Base-by-base conservation (phyloP, 2,329 filamentous ascomycete genomes). In the Microsporum audouinii region DNA sequence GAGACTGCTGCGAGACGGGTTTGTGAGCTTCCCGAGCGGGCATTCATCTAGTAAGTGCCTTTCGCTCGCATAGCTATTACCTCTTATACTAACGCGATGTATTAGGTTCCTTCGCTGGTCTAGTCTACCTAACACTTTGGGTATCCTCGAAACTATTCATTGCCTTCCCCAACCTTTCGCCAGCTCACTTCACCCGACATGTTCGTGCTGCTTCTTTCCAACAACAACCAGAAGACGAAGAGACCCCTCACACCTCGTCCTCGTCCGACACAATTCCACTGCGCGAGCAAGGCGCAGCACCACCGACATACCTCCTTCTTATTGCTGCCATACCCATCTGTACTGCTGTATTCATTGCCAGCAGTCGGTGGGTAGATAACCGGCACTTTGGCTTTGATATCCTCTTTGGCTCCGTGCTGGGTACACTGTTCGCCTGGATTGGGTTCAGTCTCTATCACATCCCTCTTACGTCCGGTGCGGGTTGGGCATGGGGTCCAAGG, bases 381-480 rank as follows among this genome's bases (percentile, higher is more conserved):
- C 85, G 89, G 43, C 92, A 97, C 73, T 88, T 92, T 71, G 91
- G 87, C n/a, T 92, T 96, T 71, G 92, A 97, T 66, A 88, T 96
- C 65, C 75, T 96, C 1, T 89, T 88, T 64, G 92, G 92, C n/a
- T 88, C 86, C 60, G 66, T 88, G 10, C 87, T 96, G 64, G 92
- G 92, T 6, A 80, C 86, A 12, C 74, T 85, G 51, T 83, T 83
- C 41, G 83, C 88, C 23, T 85, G 86, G 71, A 84, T 92, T 66
- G 82, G 86, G 2, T 96, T 96, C 77, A 81, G 88, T 29, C 89
- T 87, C 77, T 96, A 96, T 71, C 90, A 96, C 70, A 76, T 94
- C 7, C 89, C 91, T 0, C 84, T 95, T 64, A 79, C 77, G 23
- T 80, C 82, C n/a, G 90, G 90, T 5, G 88, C 87, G 1, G 91